Evolutionary conservation across 2,329 filamentous ascomycete genomes (phyloP).

Genomic region (Eutypella sp.): DNA sequence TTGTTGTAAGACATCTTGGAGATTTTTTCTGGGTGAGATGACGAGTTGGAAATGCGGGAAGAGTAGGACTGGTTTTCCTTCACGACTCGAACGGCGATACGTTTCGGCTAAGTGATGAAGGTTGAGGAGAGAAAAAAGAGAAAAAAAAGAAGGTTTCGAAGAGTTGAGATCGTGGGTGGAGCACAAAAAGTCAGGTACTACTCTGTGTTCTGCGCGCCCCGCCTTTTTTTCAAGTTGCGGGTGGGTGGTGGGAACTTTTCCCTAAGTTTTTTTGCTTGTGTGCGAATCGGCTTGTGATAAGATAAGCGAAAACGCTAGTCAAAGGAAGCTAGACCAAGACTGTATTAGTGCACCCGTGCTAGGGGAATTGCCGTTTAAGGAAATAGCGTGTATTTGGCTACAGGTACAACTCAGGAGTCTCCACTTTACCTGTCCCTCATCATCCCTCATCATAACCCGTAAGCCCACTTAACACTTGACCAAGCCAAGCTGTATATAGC

Average conservation of each 20-base stretch:
- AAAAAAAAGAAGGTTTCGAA: conserved; percentile 10
- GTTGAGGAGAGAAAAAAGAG: conserved; percentile 22
- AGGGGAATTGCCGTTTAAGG: not conserved
- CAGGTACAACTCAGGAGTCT: too few species aligned
- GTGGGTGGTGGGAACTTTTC: not conserved
- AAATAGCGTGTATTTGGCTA: too few species aligned
- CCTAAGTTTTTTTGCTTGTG: conserved; percentile 1
- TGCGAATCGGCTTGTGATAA: not conserved
- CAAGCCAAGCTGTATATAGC: too few species aligned
- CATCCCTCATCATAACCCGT: too few species aligned
- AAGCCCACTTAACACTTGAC: too few species aligned
- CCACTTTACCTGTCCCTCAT: too few species aligned
- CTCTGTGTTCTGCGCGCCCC: too few species aligned
- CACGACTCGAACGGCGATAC: conserved; percentile 70
- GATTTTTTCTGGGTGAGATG: conserved; percentile 20
- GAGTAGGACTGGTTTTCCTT: conserved; percentile 41
- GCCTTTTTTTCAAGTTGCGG: not conserved
- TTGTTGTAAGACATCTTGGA: conserved; percentile 84
- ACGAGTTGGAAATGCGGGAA: conserved; percentile 3
- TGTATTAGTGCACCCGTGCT: not conserved
- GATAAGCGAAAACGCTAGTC: not conserved
- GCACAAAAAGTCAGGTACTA: too few species aligned
- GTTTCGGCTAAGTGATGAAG: conserved; percentile 82
- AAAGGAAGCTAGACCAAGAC: not conserved
- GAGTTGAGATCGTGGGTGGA: not conserved